A percentile compares a stretch with the other conserved stretches of the same genome.
Conservation (phyloP, 2,329 filamentous ascomycete species). For the Paraphaeosphaeria sporulosa region DNA sequence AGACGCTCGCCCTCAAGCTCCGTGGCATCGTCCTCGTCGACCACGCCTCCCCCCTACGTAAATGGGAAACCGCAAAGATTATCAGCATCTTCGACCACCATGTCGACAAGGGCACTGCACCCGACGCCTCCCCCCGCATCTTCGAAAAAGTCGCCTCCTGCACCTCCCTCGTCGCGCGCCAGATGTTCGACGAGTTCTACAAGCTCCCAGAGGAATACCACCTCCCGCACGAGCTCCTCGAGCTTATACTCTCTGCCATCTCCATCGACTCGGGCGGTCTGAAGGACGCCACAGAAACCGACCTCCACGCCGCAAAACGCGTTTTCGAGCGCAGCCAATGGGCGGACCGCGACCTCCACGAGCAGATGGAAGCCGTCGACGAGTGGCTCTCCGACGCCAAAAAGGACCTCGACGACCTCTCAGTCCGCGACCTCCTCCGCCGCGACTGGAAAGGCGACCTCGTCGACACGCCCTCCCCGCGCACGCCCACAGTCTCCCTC, state of each 20-base stretch:
- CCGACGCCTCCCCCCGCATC: conserved; percentile 53
- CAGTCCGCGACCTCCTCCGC: conserved; percentile 54
- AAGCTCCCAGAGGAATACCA: conserved; percentile 55
- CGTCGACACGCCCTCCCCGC: conserved; percentile 56
- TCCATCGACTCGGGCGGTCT: conserved; percentile 57
- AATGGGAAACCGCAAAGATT: conserved; percentile 55
- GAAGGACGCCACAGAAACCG: conserved; percentile 49
- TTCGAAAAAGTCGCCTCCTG: conserved; percentile 56
- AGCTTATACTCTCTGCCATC: conserved; percentile 57
- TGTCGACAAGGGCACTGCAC: conserved; percentile 52
- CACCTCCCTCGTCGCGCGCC: conserved; percentile 56
- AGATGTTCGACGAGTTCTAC: conserved; percentile 58
- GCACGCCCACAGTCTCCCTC: conserved; percentile 56
- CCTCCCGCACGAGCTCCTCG: conserved; percentile 58
- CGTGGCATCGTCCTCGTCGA: conserved; percentile 58
- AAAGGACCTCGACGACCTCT: conserved; percentile 53
- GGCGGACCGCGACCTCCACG: conserved; percentile 47
- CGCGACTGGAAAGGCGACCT: conserved; percentile 59
- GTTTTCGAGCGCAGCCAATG: conserved; percentile 54
- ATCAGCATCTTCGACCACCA: conserved; percentile 58
- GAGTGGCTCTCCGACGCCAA: conserved; percentile 52
- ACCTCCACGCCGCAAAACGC: conserved; percentile 49
- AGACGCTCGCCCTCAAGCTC: conserved; percentile 53
- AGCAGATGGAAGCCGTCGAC: conserved; percentile 54
- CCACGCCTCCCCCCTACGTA: conserved; percentile 52